A percentile compares a stretch with the other conserved stretches of the same genome.
Evolutionary conservation across 768 basidiomycete genomes (phyloP).

Genomic region (Tulasnella sp.): DNA sequence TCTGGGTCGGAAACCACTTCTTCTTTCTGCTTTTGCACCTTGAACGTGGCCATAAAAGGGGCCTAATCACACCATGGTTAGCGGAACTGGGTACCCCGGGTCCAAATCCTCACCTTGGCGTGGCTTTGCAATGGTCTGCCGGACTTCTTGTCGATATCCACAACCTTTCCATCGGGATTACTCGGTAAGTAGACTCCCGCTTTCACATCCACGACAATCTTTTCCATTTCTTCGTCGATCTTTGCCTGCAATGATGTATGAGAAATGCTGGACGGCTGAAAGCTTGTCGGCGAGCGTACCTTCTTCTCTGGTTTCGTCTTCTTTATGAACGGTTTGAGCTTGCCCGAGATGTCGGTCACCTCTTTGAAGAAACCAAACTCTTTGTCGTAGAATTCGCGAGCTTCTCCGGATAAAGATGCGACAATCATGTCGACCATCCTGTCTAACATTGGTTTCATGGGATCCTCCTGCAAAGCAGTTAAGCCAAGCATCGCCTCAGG

Average conservation of each 20-base stretch:
- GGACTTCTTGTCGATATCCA: conserved; percentile 97
- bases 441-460: conserved; percentile 96
- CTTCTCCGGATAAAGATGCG: conserved; percentile 79
- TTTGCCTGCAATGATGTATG: conserved; percentile 61
- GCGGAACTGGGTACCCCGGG: no score
- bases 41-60: conserved; percentile 99
- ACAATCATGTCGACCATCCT: conserved; percentile 77
- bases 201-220: conserved; percentile 76
- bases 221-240: conserved; percentile 99
- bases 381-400: conserved; percentile 83
- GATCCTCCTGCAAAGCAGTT: conserved; percentile 63
- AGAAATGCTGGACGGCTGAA: background rate
- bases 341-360: conserved; percentile 97
- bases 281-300: conserved; percentile 43
- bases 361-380: conserved; percentile 96
- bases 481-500: background rate
- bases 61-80: conserved; percentile 52
- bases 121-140: conserved; percentile 95
- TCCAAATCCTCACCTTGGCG: conserved; percentile 65
- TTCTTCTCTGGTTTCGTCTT: conserved; percentile 95
- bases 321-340: conserved; percentile 94
- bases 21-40: conserved; percentile 82
- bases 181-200: conserved; percentile 90
- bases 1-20: conserved; percentile 69
- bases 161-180: conserved; percentile 92